phyloP scores from a whole-genome alignment of 768 basidiomycete species.

The Multifurca ochricompacta region DNA sequence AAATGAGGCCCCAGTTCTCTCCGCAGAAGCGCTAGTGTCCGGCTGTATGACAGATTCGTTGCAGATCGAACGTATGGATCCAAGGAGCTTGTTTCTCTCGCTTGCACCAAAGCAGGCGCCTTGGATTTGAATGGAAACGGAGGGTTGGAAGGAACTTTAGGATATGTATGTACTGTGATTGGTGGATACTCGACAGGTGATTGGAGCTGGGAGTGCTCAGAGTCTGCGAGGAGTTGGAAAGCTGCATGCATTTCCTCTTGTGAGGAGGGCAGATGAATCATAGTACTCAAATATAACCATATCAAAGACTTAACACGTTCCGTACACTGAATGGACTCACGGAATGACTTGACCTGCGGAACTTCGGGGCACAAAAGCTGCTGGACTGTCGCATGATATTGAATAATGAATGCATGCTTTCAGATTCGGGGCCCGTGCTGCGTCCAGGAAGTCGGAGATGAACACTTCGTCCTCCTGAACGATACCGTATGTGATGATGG shows the following conservation, averaged over 20 bases:
- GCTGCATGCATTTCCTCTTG: constrained; percentile 31
- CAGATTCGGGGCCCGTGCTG: constrained; percentile 16
- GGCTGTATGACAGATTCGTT: constrained; percentile 31
- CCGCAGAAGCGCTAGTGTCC: constrained; percentile 32
- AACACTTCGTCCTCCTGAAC: constrained; percentile 19
- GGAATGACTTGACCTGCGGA: constrained; percentile 24
- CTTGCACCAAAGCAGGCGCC: constrained; percentile 28
- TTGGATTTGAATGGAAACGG: constrained; percentile 33
- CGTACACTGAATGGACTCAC: constrained; percentile 21
- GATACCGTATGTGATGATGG: constrained; percentile 29
- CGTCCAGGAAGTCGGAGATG: constrained; percentile 8
- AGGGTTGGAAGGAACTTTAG: constrained; percentile 29
- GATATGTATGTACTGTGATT: constrained; percentile 31
- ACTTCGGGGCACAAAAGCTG: constrained; percentile 26
- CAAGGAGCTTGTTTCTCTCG: constrained; percentile 21
- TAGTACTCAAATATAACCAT: constrained; percentile 24
- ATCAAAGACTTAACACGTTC: not conserved
- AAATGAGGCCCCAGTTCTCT: constrained; percentile 36
- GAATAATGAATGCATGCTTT: constrained; percentile 33
- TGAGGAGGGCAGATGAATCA: constrained; percentile 31
- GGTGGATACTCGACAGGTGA: constrained; percentile 25
- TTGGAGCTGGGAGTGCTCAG: constrained; percentile 23
- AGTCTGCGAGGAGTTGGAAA: constrained; percentile 24
- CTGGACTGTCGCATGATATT: constrained; percentile 25
- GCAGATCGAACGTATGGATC: constrained; percentile 34